A percentile compares a stretch with the other conserved stretches of the same genome.
Conservation (phyloP, 768 basidiomycete genomes). For the Steccherinum ochraceum region DNA sequence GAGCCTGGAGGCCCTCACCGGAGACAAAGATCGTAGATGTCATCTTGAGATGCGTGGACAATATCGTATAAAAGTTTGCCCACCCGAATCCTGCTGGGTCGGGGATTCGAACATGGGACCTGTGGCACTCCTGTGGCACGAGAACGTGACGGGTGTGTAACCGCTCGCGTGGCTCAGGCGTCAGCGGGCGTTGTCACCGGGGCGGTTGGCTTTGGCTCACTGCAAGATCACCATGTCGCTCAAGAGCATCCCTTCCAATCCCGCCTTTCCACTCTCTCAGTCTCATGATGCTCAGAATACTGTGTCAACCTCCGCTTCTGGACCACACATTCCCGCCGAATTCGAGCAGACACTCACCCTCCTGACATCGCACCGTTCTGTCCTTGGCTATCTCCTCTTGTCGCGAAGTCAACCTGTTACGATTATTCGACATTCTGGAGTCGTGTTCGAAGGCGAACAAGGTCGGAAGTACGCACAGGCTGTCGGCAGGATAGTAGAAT, state of each 20-base stretch:
- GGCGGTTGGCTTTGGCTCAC: not conserved
- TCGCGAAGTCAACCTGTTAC: constrained; percentile 65
- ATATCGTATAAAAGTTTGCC: no score
- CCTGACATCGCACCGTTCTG: constrained; percentile 76
- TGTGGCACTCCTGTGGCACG: no score
- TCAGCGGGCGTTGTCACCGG: not conserved
- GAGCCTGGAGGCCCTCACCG: no score
- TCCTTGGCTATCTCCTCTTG: constrained; percentile 82
- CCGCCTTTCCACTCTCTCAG: not conserved
- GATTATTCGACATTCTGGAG: constrained; percentile 81
- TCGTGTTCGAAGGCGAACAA: constrained; percentile 81
- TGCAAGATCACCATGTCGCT: not conserved
- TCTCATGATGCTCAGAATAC: not conserved
- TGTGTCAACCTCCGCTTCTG: not conserved
- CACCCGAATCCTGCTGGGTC: no score
- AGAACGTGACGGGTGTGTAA: no score
- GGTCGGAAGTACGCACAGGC: constrained; percentile 70
- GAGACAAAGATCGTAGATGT: no score
- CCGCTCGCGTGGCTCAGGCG: not conserved
- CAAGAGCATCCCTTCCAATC: not conserved
- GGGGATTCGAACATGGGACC: no score
- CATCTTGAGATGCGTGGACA: no score
- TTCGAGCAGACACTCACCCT: constrained; percentile 74
- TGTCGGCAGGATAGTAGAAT: constrained; percentile 70
- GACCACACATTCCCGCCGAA: constrained; percentile 38